Evolutionary conservation across 1,284 basidiomycete genomes (phyloP).

Genomic region (Ustilago loliicola): DNA sequence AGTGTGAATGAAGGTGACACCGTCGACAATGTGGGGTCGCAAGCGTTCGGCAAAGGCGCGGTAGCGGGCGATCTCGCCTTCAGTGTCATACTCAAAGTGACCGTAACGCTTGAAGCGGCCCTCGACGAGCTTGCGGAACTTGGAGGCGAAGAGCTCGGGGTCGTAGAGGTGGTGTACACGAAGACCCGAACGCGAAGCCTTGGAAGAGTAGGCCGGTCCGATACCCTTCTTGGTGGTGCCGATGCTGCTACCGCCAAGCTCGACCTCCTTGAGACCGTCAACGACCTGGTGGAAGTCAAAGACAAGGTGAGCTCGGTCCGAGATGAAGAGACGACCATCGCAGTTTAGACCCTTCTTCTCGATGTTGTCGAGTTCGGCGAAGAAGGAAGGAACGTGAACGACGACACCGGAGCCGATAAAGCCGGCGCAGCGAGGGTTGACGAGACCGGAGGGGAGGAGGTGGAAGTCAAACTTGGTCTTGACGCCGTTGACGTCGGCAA

Average conservation of each 20-base stretch:
- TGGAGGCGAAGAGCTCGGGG: conserved; percentile 84
- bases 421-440: conserved; percentile 88
- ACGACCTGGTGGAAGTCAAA: conserved; percentile 99
- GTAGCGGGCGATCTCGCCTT: conserved; percentile 93
- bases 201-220: conserved; percentile 97
- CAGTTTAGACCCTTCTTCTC: conserved; percentile 85
- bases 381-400: conserved; percentile 94
- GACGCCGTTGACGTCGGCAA: conserved; percentile 81
- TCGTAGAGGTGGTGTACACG: conserved; percentile 97
- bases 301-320: conserved; percentile 95
- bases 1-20: conserved; percentile 85
- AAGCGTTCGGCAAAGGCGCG: conserved; percentile 87
- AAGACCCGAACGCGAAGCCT: conserved; percentile 94
- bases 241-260: conserved; percentile 90
- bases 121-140: conserved; percentile 96
- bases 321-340: conserved; percentile 87
- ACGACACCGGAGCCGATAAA: conserved; percentile 95
- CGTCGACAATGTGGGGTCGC: conserved; percentile 89
- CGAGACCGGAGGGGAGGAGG: conserved; percentile 90
- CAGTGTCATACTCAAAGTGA: conserved; percentile 97
- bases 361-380: conserved; percentile 89
- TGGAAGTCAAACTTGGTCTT: conserved; percentile 95
- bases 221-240: conserved; percentile 98
- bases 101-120: conserved; percentile 98
- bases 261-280: conserved; percentile 97